phyloP scores from a whole-genome alignment of 352 stramenopile genomes.

The Phytopythium chamaehyphon region DNA sequence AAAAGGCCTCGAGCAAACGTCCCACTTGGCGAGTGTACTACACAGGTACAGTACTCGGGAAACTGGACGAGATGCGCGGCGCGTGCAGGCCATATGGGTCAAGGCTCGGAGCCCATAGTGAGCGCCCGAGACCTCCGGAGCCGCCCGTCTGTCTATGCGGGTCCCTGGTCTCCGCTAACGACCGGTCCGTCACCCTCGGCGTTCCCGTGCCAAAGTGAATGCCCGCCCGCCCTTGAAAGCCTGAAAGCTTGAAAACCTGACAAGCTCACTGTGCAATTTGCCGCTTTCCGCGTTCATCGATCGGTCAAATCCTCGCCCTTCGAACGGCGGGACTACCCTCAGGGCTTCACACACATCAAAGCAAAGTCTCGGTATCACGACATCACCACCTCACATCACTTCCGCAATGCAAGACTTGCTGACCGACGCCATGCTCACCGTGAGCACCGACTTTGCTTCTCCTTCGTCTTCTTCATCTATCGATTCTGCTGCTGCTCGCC shows the following conservation, averaged over 20 bases:
- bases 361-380: too few relatives aligned
- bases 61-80: conserved; percentile 6
- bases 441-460: conserved; percentile 26
- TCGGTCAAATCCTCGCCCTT: conserved; percentile 4
- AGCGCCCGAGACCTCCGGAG: not conserved
- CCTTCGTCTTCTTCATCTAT: too few relatives aligned
- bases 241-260: too few relatives aligned
- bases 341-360: conserved; percentile 7
- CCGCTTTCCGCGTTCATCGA: not conserved
- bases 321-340: not conserved
- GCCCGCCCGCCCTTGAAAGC: too few relatives aligned
- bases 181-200: conserved; percentile 5
- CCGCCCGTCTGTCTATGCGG: conserved; percentile 6
- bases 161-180: not conserved
- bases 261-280: conserved; percentile 6
- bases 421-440: conserved; percentile 21
- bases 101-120: not conserved
- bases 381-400: not conserved
- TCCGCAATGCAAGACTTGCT: conserved; percentile 22
- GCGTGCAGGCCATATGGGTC: conserved; percentile 2
- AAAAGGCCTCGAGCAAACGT: not conserved
- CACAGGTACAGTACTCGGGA: conserved; percentile 1
- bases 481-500: not conserved
- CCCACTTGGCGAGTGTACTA: conserved; percentile 1
- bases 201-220: not conserved